phyloP scores from a whole-genome alignment of 2,329 filamentous ascomycete genomes.

The Pyricularia grisea region DNA sequence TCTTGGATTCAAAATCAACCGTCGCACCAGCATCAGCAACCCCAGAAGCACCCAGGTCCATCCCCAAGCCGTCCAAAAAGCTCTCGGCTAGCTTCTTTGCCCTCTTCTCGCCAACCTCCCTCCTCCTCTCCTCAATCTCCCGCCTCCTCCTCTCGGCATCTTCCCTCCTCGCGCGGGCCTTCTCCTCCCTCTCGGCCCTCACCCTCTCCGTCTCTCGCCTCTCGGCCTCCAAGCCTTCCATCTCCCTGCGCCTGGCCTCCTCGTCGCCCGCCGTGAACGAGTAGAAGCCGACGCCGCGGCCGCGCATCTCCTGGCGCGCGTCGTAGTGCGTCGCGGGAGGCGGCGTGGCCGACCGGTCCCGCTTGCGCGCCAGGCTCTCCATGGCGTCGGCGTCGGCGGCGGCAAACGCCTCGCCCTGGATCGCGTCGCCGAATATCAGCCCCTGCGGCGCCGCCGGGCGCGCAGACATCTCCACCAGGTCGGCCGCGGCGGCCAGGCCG shows the following conservation, averaged over 20 bases:
- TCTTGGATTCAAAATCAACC: not conserved
- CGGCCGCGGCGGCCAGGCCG: slow-evolving; percentile 40
- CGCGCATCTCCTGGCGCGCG: slow-evolving; percentile 71
- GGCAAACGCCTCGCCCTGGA: slow-evolving; percentile 78
- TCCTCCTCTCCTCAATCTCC: slow-evolving; percentile 47
- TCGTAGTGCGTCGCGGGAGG: slow-evolving; percentile 79
- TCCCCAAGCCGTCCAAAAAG: slow-evolving; percentile 24
- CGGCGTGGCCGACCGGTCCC: slow-evolving; percentile 73
- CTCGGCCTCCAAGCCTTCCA: slow-evolving; percentile 62
- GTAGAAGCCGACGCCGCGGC: slow-evolving; percentile 86
- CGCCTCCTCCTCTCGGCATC: slow-evolving; percentile 56
- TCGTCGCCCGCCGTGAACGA: slow-evolving; percentile 77
- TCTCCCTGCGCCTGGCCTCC: slow-evolving; percentile 56
- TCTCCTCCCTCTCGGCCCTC: slow-evolving; percentile 44
- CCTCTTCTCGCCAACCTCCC: slow-evolving; percentile 29
- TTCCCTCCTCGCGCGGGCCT: slow-evolving; percentile 46
- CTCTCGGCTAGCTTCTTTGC: slow-evolving; percentile 25
- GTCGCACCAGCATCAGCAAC: not conserved
- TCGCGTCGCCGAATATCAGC: slow-evolving; percentile 75
- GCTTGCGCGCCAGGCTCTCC: slow-evolving; percentile 66
- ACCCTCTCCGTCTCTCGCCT: slow-evolving; percentile 58
- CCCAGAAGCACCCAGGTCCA: slow-evolving; percentile 11
- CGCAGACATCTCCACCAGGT: slow-evolving; percentile 60
- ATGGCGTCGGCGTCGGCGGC: slow-evolving; percentile 65
- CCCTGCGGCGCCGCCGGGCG: slow-evolving; percentile 49